Evolutionary conservation across 2,329 filamentous ascomycete species (phyloP), one percentile per base, ranked within the genome.

Genomic region (Fusarium sp.): DNA sequence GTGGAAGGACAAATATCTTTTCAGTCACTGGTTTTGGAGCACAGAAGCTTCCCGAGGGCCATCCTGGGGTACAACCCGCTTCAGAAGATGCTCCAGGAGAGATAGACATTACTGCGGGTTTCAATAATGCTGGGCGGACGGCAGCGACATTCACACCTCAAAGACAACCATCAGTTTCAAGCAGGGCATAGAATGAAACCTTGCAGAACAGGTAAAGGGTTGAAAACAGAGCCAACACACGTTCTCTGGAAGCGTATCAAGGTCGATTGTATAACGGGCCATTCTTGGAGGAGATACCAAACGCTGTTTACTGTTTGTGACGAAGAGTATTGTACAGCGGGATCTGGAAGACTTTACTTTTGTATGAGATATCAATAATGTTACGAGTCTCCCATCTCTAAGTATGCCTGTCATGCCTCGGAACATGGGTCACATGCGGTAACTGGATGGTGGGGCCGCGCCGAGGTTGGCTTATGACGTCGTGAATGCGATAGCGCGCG

Each of bases 1-100:
- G 89, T 44, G 90, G 90, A 13, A 87, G 88, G 25, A 86, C 88
- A 66, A 92, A 92, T 71, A 92, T 92, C 30, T 92, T 92, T 79
- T 88, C 86, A 71, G 88, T 91, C 5, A 83, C 84, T 11, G 89
- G 89, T 16, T 87, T 83, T 67, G 89, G 89, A 6, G 85, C 86
- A 19, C 89, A 91, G 79, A 87, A 82, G 72, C 81, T 89, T 30
- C 83, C 86, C 1, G 85, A 88, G 1, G 84, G 83, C 9, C 87
- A 89, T 73, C 83, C 83, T 1, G 85, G 83, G 16, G 73, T 83
- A 15, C 68, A 84, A 16, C 67, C 84, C 12, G 86, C 88, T 33
- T 81, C 83, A 25, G 88, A 89, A 66, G 89, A 90, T 74, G 89
- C 88, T 4, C 85, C 86, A 4, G 89, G 88, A n/a, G 89, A 91